Percentiles rank a stretch among this genome's conserved stretches.
These are phyloP conservation scores for Fusarium sp. DNA, from an alignment of 2,329 filamentous ascomycete species.

Conservation along the genomic window DNA sequence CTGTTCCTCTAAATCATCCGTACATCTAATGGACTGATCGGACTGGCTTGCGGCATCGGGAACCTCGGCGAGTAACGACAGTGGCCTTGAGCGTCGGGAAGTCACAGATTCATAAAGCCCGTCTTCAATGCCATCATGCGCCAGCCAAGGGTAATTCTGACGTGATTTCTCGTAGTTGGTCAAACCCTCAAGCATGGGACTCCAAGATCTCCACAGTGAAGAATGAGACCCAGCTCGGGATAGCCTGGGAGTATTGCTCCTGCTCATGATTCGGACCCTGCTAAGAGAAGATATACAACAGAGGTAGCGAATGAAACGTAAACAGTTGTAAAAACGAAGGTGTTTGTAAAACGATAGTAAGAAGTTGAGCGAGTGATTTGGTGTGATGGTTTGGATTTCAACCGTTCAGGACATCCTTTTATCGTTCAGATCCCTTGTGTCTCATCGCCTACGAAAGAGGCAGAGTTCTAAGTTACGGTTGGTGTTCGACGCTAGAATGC, in stretches of 20 bases:
- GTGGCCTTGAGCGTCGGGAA: background rate
- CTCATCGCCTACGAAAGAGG: background rate
- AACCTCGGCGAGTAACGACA: conserved; percentile 25
- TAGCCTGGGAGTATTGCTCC: conserved; percentile 19
- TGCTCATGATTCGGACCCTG: background rate
- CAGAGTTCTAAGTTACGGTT: background rate
- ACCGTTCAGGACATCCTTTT: background rate
- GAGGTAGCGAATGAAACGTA: background rate
- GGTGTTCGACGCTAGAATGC: background rate
- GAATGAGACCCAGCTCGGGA: conserved; percentile 41
- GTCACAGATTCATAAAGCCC: background rate
- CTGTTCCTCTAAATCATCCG: conserved; percentile 16
- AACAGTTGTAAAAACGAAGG: background rate
- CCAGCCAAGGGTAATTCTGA: conserved; percentile 47
- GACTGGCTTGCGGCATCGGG: background rate
- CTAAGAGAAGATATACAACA: background rate
- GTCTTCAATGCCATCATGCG: background rate
- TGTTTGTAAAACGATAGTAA: background rate
- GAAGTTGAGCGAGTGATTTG: background rate
- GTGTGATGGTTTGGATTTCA: background rate
- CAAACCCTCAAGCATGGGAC: conserved; percentile 35
- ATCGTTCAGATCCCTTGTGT: background rate
- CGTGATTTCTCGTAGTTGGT: conserved; percentile 46
- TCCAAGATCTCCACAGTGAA: conserved; percentile 48
- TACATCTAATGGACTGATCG: background rate